Conservation (phyloP, 2,329 filamentous ascomycete species). For the Alternaria sp. region DNA sequence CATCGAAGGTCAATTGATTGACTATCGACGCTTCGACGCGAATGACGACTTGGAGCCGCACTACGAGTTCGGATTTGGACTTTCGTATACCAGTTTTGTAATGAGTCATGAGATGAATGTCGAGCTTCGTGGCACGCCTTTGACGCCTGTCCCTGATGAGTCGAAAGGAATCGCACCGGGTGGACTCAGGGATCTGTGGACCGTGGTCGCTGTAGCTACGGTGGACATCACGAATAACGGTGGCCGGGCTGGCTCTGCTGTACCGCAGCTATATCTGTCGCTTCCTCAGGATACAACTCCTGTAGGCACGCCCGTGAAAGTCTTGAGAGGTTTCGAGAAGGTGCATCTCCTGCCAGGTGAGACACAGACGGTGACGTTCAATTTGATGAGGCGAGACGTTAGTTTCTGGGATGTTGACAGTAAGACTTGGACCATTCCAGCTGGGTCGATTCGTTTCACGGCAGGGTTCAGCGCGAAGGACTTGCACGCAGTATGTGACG, state of each 20-base stretch:
- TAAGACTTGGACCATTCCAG: neutral
- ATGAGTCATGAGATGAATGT: neutral
- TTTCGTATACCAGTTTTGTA: constrained; percentile 51
- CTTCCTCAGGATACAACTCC: constrained; percentile 43
- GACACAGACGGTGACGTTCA: neutral
- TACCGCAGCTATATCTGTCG: constrained; percentile 60
- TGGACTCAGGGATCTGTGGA: neutral
- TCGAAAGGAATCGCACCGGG: neutral
- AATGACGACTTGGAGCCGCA: constrained; percentile 32
- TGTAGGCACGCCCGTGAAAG: constrained; percentile 41
- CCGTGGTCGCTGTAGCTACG: neutral
- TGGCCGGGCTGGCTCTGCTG: neutral
- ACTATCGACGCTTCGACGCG: constrained; percentile 63
- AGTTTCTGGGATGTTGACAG: neutral
- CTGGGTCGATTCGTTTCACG: neutral
- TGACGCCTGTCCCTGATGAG: neutral
- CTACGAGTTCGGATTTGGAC: constrained; percentile 51
- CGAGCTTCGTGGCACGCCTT: neutral
- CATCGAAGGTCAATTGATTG: constrained; percentile 62
- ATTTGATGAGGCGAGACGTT: neutral
- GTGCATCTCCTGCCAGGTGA: neutral
- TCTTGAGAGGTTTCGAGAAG: constrained; percentile 61
- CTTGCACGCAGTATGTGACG: neutral
- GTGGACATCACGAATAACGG: neutral
- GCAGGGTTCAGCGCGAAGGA: neutral